Percentiles rank a stretch among this genome's conserved stretches.
Evolutionary conservation across 2,329 filamentous ascomycete species (phyloP).

Genomic region (Lecanosticta acicola): DNA sequence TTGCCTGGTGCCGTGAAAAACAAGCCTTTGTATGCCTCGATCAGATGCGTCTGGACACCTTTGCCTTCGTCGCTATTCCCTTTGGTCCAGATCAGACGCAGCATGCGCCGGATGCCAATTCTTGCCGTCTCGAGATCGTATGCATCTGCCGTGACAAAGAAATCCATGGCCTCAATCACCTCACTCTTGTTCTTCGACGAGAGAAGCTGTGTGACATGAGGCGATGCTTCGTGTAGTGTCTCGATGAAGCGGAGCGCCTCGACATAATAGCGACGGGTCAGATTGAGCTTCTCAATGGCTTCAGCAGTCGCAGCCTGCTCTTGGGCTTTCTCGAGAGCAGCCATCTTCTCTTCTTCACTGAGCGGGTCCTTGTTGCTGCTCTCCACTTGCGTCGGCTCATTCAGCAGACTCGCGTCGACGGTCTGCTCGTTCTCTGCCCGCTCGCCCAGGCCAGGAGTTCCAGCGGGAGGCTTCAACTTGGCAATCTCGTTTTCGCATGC

Average conservation of each 20-base stretch:
- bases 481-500: constrained; percentile 78
- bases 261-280: constrained; percentile 86
- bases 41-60: constrained; percentile 91
- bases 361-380: constrained; percentile 58
- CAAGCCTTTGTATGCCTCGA: constrained; percentile 90
- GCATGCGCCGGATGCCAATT: constrained; percentile 86
- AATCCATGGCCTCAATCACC: constrained; percentile 98
- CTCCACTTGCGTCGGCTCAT: constrained; percentile 80
- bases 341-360: constrained; percentile 72
- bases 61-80: constrained; percentile 99
- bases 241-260: constrained; percentile 93
- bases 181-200: constrained; percentile 97
- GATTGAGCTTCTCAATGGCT: constrained; percentile 76
- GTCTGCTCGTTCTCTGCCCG: constrained; percentile 58
- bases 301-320: constrained; percentile 86
- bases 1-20: constrained; percentile 93
- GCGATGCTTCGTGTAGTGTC: constrained; percentile 76
- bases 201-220: constrained; percentile 76
- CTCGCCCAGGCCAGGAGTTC: constrained; percentile 67
- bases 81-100: constrained; percentile 97
- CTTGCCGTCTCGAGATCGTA: constrained; percentile 95
- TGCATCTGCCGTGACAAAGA: constrained; percentile 89
- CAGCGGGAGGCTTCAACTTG: constrained; percentile 72
- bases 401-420: constrained; percentile 71
- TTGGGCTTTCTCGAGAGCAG: constrained; percentile 69